Conservation (phyloP, 2,329 filamentous ascomycete species). For the Scytalidium lignicola region DNA sequence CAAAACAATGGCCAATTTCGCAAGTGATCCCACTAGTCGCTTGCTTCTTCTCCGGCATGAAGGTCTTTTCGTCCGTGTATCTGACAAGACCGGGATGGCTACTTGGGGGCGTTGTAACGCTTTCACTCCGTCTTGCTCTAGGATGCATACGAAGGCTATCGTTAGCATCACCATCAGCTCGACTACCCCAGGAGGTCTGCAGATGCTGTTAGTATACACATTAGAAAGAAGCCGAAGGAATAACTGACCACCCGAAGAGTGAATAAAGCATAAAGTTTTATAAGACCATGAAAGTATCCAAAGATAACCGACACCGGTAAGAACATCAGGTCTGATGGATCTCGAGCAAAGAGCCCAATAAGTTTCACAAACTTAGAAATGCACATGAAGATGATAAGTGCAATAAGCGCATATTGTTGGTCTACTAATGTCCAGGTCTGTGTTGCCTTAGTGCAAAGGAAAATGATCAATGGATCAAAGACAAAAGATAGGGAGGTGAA, state of each 20-base stretch:
- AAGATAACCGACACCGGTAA: constrained; percentile 84
- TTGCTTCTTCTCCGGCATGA: constrained; percentile 4
- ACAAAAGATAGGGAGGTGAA: constrained; percentile 82
- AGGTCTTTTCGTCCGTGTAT: constrained; percentile 35
- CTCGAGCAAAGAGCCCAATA: constrained; percentile 76
- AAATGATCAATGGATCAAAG: constrained; percentile 69
- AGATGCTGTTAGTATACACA: constrained; percentile 5
- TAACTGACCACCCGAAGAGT: constrained; percentile 75
- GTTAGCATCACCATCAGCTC: constrained; percentile 84
- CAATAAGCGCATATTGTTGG: constrained; percentile 52
- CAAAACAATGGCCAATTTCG: neutral
- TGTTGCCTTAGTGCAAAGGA: constrained; percentile 64
- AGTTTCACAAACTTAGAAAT: constrained; percentile 92
- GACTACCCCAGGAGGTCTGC: constrained; percentile 92
- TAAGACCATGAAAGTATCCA: constrained; percentile 86
- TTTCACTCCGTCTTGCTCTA: constrained; percentile 25
- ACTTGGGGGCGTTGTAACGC: constrained; percentile 39
- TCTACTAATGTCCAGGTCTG: constrained; percentile 50
- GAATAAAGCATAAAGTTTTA: constrained; percentile 83
- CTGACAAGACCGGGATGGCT: constrained; percentile 37
- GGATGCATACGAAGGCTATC: constrained; percentile 55
- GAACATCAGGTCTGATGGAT: constrained; percentile 74
- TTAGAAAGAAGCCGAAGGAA: neutral
- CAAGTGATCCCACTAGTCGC: neutral
- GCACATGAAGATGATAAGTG: constrained; percentile 70